phyloP scores from a whole-genome alignment of 2,329 filamentous ascomycete species.

The Fusarium udum region DNA sequence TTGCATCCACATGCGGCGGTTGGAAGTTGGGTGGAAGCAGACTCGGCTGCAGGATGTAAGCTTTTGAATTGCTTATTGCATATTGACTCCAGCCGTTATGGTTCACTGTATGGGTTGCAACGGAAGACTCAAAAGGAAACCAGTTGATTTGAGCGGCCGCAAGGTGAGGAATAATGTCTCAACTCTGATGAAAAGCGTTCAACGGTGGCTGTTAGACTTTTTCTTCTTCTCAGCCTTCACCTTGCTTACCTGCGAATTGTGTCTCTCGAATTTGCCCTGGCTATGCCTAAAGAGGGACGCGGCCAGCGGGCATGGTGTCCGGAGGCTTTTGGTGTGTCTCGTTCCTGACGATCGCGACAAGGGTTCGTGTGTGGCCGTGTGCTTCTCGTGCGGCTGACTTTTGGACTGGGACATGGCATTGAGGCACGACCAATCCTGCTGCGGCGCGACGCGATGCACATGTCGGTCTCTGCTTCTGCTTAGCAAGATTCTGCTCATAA shows the following conservation, averaged over 20 bases:
- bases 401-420: slow-evolving; percentile 6
- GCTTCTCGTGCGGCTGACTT: slow-evolving; percentile 21
- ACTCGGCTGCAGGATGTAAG: slow-evolving; percentile 3
- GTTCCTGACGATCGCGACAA: slow-evolving; percentile 44
- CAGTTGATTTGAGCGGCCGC: neutral
- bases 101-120: slow-evolving; percentile 20
- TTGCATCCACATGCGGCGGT: neutral
- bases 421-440: neutral
- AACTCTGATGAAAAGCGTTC: neutral
- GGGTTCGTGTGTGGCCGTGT: slow-evolving; percentile 18
- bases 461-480: slow-evolving; percentile 18
- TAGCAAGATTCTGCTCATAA: neutral
- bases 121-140: neutral
- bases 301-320: slow-evolving; percentile 10
- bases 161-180: slow-evolving; percentile 10
- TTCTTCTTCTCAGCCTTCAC: slow-evolving; percentile 1
- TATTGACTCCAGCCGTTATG: neutral
- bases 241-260: neutral
- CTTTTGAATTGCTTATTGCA: slow-evolving; percentile 7
- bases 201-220: slow-evolving; percentile 8
- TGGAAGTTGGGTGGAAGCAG: neutral
- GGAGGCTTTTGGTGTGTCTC: slow-evolving; percentile 32
- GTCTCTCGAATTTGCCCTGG: neutral
- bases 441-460: slow-evolving; percentile 15
- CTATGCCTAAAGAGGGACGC: slow-evolving; percentile 27